Base-by-base conservation (phyloP, 1,139 yeast species). In the Scheffersomyces quercinus region DNA sequence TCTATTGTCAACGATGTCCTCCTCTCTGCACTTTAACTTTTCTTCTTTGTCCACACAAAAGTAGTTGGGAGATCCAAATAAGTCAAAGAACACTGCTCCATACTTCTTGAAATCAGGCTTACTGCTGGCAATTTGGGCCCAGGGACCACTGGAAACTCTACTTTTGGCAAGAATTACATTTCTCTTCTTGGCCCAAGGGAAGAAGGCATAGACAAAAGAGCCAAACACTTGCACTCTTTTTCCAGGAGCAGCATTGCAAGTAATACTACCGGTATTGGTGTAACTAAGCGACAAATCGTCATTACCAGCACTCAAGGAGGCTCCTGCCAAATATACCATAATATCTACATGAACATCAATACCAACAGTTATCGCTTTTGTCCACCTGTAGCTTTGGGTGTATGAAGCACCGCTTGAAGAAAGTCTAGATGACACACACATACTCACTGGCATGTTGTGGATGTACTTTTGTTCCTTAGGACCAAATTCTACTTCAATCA, bases 401-500 rank as follows among this genome's bases (percentile, higher is more conserved):
- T 48, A 53, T 3, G 51, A 38, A 3, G 58, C 64, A 3, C 61
- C 61, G 3, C 52, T 47, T 14, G 56, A 49, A 3, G 63, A 54
- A 10, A 52, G 44, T 26, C 37, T 42, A 3, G 62, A 47, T 3
- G 62, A 55, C 9, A 53, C 42, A 38, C 64, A 58, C 24, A 41
- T 43, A 10, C 62, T 55, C 10, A 56, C 44, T 8, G 64, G 60
- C 3, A 50, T 41, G 13, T 49, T 51, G 8, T 34, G 29, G 3
- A 48, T 24, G 3, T 30, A 20, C 1, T 28, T 26, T 3, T 24
- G 15, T 10, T 40, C 36, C 4, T 42, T 35, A 6, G 42, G 48
- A 1, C 63, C 63, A 38, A 50, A 55, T 33, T 52, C 52, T 2
- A 59, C 60, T 38, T 60, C 62, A 2, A 51, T 39, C 37, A 60